Evolutionary conservation across 176 grass and related monocot species (phyloP).

Genomic region (Paspalum notatum): DNA sequence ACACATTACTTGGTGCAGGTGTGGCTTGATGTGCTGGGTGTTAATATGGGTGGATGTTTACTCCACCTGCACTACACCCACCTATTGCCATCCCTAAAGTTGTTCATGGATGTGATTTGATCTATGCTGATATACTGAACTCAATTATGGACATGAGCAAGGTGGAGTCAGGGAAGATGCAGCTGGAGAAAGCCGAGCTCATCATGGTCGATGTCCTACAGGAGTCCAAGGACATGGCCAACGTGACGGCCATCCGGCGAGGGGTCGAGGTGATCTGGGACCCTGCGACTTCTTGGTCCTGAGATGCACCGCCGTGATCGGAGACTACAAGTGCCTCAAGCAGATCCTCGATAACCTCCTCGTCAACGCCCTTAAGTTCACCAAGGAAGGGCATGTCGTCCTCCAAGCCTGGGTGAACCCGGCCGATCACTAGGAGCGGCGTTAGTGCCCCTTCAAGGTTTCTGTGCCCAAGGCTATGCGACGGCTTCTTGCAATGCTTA

Average conservation of each 20-base stretch:
- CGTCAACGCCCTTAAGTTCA: constrained; percentile 83
- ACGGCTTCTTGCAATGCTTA: not conserved
- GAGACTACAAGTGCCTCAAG: constrained; percentile 61
- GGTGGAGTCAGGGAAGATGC: constrained; percentile 83
- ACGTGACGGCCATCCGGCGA: constrained; percentile 49
- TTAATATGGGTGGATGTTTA: no score
- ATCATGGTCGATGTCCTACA: constrained; percentile 69
- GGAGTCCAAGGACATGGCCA: constrained; percentile 68
- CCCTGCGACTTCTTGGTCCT: constrained; percentile 75
- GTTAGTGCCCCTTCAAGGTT: constrained; percentile 37
- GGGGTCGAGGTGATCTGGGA: constrained; percentile 84
- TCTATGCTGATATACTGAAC: constrained; percentile 67
- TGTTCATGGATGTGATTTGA: not conserved
- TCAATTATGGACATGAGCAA: constrained; percentile 76
- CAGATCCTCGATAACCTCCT: constrained; percentile 86
- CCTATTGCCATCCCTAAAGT: no score
- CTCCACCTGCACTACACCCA: no score
- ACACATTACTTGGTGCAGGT: no score
- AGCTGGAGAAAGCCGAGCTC: constrained; percentile 65
- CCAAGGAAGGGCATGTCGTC: constrained; percentile 52
- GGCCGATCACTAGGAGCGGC: constrained; percentile 33
- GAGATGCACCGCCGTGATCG: constrained; percentile 31
- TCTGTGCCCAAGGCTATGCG: not conserved
- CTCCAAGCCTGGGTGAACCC: constrained; percentile 65
- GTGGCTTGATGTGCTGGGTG: no score